Base-by-base conservation (phyloP, 2,329 filamentous ascomycete species). In the Nothophoma quercina region DNA sequence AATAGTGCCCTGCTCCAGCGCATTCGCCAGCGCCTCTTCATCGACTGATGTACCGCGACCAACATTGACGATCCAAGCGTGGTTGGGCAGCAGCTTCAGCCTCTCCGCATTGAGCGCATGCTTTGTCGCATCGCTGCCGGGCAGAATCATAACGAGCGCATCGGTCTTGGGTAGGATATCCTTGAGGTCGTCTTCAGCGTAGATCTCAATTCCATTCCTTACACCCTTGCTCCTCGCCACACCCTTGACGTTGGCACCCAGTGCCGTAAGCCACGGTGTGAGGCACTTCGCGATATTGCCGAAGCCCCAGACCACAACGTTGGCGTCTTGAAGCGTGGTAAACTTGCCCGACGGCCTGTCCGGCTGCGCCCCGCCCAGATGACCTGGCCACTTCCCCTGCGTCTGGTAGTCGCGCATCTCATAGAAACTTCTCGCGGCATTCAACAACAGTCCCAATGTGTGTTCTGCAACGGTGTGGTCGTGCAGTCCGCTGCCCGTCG, bases 11-110 rank as follows among this genome's bases (percentile, higher is more conserved):
- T 82, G 80, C 39, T 91, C 82, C 1, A 93, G 75, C 0, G 88
- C 88, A 30, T 80, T 81, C 1, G 91, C 77, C 7, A 93, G 75
- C 0, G 88, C 88, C 1, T 78, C 79, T 68, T 93, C 89, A 54
- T 92, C 89, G 58, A 91, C 87, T 13, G 91, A 88, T 0, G 89
- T 89, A 2, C 89, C 89, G 7, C 89, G 79, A 1, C 89, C 89
- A 0, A 92, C 88, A 58, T 93, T 93, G 44, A 93, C 79, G 7
- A 92, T 83, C n/a, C 87, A 81, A 0, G 88, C 82, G 5, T 72
- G 77, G 26, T 74, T 72, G 74, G 89, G 89, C 86, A 91, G 87
- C 51, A 74, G 74, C 12, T 56, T 74, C 42, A 91, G 67, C 52
- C 91, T 88, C 2, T 75, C 61, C 1, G 63, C 68, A 0, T 79